Evolutionary conservation across 108 stramenopile genomes (phyloP).

Genomic region (Conticribra weissflogii): DNA sequence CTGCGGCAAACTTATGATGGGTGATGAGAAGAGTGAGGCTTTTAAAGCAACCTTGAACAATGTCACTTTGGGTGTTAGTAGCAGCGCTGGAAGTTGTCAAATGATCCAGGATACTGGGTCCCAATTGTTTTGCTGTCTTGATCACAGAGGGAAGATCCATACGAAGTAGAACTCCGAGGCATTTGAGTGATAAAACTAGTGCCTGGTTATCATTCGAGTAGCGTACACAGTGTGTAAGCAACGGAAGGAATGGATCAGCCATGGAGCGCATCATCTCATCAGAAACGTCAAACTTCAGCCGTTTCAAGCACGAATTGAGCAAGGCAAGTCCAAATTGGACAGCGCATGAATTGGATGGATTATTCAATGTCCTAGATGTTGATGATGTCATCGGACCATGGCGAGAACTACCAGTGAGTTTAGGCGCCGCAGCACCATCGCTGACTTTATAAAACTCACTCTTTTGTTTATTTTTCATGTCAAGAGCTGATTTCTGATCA

Average conservation of each 20-base stretch:
- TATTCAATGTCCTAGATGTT: constrained; percentile 55
- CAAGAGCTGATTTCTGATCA: constrained; percentile 56
- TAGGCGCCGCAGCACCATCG: constrained; percentile 86
- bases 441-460: constrained; percentile 53
- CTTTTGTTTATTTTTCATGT: constrained; percentile 53
- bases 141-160: constrained; percentile 80
- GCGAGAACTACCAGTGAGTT: constrained; percentile 79
- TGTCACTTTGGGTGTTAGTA: constrained; percentile 75
- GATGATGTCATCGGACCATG: constrained; percentile 41
- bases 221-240: constrained; percentile 80
- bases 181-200: constrained; percentile 79
- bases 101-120: constrained; percentile 70
- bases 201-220: constrained; percentile 74
- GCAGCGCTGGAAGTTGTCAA: constrained; percentile 64
- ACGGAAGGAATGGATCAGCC: constrained; percentile 85
- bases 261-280: constrained; percentile 52
- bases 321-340: constrained; percentile 86
- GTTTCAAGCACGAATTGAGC: constrained; percentile 80
- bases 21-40: constrained; percentile 81
- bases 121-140: constrained; percentile 66
- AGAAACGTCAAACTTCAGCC: constrained; percentile 52
- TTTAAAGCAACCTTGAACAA: constrained; percentile 89
- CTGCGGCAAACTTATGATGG: constrained; percentile 29
- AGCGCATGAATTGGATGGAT: constrained; percentile 76
- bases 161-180: constrained; percentile 74